Evolutionary conservation across 257 asterid genomes (phyloP), one percentile per base, ranked within the genome.

Genomic region (Salvia rosmarinus): DNA sequence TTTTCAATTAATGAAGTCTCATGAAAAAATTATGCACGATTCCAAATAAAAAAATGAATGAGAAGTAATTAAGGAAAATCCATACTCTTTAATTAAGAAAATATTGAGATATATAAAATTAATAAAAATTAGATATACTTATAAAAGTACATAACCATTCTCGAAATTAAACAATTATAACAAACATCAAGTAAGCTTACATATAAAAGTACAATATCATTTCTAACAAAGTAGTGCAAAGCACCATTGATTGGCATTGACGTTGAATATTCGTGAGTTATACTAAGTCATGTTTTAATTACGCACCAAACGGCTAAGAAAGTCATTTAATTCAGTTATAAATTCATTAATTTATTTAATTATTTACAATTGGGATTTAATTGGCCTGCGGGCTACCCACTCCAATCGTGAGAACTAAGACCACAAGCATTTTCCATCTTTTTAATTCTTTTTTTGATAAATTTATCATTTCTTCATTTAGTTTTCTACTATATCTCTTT

Each of bases 291-390:
- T 23, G 14, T n/a, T 42, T 72, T 60, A 19, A 61, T 61, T 35
- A 47, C 50, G 49, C 40, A 25, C 46, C 66, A 21, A 71, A 60
- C 30, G 66, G 9, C 55, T 52, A 47, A 32, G 32, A 49, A 16
- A 12, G 25, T 8, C 30, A 55, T 14, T n/a, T n/a, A n/a, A n/a
- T n/a, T n/a, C n/a, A n/a, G n/a, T 43, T 39, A 28, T 14, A 21
- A 35, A 30, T 10, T 21, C 44, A 37, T 2, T 16, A 3, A n/a
- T 11, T 16, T 23, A 40, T 52, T 65, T 65, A 32, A 16, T 54
- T 74, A 46, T 30, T 74, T 28, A 35, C 73, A 66, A 56, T 39
- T 74, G 74, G 74, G 69, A 42, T 66, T 64, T 56, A 17, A 51
- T 43, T 23, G 59, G 59, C 59, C 28, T 25, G 32, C 69, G 10